Conservation (phyloP, 345 rosid genomes). For the Moricandia moricandioides region DNA sequence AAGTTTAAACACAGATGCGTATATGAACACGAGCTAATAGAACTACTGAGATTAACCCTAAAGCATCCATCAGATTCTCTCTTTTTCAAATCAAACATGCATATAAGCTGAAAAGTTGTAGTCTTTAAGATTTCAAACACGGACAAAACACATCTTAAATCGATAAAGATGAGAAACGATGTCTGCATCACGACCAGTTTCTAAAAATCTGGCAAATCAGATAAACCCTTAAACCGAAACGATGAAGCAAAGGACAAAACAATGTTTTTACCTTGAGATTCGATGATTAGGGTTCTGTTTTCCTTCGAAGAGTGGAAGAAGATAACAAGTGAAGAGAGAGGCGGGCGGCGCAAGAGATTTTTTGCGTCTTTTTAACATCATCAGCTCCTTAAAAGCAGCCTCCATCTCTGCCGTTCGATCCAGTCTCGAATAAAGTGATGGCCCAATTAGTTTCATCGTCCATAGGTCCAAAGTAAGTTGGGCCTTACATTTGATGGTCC, state of each 20-base stretch:
- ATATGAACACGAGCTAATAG: neutral
- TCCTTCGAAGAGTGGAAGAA: neutral
- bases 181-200: neutral
- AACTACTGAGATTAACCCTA: constrained; percentile 12
- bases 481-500: no score
- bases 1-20: constrained; percentile 16
- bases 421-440: no score
- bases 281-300: neutral
- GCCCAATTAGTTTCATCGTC: no score
- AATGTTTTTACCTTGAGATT: neutral
- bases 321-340: neutral
- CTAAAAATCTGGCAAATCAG: neutral
- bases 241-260: neutral
- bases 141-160: neutral
- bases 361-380: neutral
- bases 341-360: neutral
- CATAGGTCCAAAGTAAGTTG: no score
- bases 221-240: neutral
- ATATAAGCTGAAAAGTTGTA: neutral
- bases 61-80: neutral
- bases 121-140: neutral
- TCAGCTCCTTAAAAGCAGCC: no score
- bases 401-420: no score
- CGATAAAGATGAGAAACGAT: neutral
- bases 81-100: neutral